Evolutionary conservation across 345 rosid species (phyloP).

Genomic region (Camelina laxa): DNA sequence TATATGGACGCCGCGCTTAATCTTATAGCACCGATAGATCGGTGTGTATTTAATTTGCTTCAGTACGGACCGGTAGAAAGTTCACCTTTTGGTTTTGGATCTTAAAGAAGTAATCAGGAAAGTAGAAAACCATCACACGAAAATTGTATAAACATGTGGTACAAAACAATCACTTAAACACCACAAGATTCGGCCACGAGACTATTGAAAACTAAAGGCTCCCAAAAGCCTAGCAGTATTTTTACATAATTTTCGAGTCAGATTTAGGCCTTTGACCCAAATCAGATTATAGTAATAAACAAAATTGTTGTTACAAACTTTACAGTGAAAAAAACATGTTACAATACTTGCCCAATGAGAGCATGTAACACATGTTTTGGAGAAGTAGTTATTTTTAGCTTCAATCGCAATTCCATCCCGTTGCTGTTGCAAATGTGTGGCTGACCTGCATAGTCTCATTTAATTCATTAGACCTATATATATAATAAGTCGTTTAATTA

Average conservation of each 20-base stretch:
- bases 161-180: not conserved
- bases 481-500: not conserved
- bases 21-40: not conserved
- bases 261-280: too few relatives aligned
- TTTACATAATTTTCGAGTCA: too few relatives aligned
- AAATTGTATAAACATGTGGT: not conserved
- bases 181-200: not conserved
- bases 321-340: not conserved
- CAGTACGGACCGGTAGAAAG: not conserved
- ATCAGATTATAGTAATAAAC: too few relatives aligned
- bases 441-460: not conserved
- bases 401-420: not conserved
- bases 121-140: not conserved
- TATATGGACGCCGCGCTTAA: not conserved
- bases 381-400: not conserved
- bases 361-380: constrained; percentile 11
- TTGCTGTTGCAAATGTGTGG: not conserved
- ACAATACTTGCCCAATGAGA: not conserved
- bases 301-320: not conserved
- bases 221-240: too few relatives aligned
- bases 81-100: not conserved
- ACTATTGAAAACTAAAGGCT: too few relatives aligned
- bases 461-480: not conserved
- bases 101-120: not conserved
- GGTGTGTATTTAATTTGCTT: not conserved